Conservation (phyloP, 2,329 filamentous ascomycete species). For the Cadophora sp. region DNA sequence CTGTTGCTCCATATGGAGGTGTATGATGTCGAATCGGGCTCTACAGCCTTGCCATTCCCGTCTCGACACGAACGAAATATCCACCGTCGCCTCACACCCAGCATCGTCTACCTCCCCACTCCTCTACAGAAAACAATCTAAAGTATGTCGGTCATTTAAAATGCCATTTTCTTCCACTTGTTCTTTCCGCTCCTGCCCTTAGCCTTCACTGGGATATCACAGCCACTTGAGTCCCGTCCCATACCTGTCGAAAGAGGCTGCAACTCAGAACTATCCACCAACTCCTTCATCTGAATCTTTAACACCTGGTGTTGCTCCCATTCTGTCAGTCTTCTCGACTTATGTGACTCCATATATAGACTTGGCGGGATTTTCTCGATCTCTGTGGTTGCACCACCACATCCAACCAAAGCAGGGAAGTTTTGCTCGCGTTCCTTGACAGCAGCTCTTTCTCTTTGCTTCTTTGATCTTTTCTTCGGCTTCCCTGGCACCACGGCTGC, state of each 20-base stretch:
- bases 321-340: background rate
- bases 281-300: background rate
- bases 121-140: no score
- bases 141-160: background rate
- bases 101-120: no score
- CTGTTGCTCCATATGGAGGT: no score
- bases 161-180: background rate
- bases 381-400: background rate
- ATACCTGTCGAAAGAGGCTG: background rate
- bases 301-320: background rate
- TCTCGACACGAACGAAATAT: no score
- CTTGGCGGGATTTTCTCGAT: background rate
- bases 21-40: no score
- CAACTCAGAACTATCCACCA: background rate
- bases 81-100: no score
- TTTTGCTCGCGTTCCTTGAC: background rate
- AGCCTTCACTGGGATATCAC: background rate
- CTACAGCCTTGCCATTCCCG: no score
- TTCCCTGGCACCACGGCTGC: background rate
- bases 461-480: background rate
- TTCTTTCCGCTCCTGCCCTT: background rate
- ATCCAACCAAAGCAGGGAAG: background rate
- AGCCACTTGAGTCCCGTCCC: background rate
- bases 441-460: constrained; percentile 1
- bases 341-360: background rate